Evolutionary conservation across 495 filamentous ascomycete genomes (phyloP).

Genomic region (Daldinia bambusicola): DNA sequence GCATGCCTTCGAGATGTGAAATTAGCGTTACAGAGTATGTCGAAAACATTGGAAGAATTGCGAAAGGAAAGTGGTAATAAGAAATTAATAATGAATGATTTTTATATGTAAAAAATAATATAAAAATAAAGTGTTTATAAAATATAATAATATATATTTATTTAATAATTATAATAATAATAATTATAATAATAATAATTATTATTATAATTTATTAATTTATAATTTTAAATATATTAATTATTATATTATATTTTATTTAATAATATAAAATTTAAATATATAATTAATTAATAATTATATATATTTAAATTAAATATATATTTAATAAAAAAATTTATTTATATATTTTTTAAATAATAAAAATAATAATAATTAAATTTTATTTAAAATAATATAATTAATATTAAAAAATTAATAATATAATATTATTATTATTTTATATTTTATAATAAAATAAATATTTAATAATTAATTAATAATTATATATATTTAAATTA

Average conservation of each 20-base stretch:
- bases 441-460: no score
- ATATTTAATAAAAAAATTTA: not conserved
- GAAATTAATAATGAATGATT: constrained; percentile 2
- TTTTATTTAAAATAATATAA: no score
- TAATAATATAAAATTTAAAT: not conserved
- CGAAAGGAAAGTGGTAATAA: constrained; percentile 20
- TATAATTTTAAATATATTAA: not conserved
- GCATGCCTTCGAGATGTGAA: constrained; percentile 40
- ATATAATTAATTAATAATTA: not conserved
- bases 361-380: no score
- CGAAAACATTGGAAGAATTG: constrained; percentile 39
- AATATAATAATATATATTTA: not conserved
- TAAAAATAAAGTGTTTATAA: not conserved
- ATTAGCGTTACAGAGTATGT: constrained; percentile 34
- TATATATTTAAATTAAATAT: not conserved
- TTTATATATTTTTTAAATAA: not conserved
- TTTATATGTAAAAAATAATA: not conserved
- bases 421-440: no score
- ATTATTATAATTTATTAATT: not conserved
- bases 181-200: not conserved
- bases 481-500: no score
- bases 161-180: not conserved
- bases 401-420: no score
- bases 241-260: not conserved
- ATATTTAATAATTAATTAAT: no score